Percentiles rank a stretch among this genome's conserved stretches.
Evolutionary conservation across 768 basidiomycete genomes (phyloP).

Genomic region (Rhodotorula kratochvilovae): DNA sequence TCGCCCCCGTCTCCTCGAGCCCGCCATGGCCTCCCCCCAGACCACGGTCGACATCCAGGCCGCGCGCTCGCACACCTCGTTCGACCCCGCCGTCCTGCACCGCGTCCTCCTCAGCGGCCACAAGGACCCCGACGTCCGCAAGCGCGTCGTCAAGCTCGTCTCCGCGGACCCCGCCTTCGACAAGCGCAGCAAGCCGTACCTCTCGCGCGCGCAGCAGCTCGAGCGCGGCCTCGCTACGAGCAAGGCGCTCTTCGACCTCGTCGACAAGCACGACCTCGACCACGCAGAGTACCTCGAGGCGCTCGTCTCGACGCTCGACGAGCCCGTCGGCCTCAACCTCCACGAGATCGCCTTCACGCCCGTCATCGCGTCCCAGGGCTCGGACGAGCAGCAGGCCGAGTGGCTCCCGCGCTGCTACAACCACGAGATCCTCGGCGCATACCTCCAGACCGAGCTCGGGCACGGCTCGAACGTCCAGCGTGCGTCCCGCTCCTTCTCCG

Average conservation of each 20-base stretch:
- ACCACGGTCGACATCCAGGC: constrained; percentile 16
- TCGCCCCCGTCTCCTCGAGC: too few species aligned
- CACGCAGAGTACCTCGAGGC: constrained; percentile 49
- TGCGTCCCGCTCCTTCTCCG: not conserved
- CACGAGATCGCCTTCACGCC: constrained; percentile 60
- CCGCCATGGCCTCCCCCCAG: constrained; percentile 1
- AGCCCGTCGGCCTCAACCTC: constrained; percentile 54
- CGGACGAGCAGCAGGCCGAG: constrained; percentile 53
- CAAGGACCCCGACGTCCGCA: not conserved
- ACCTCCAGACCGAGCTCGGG: constrained; percentile 60
- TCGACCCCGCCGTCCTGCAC: constrained; percentile 5
- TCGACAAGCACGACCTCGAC: constrained; percentile 50
- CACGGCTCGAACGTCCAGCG: constrained; percentile 35
- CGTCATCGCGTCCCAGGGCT: constrained; percentile 62
- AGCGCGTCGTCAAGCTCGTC: constrained; percentile 8
- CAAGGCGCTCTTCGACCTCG: constrained; percentile 60
- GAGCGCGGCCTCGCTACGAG: constrained; percentile 57
- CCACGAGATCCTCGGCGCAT: constrained; percentile 58
- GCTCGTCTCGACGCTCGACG: constrained; percentile 53
- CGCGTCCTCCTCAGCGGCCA: constrained; percentile 4
- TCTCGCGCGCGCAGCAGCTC: constrained; percentile 58
- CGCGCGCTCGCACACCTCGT: constrained; percentile 13
- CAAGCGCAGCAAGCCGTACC: constrained; percentile 20
- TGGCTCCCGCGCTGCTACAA: constrained; percentile 52
- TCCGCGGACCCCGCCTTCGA: constrained; percentile 13